Conservation (phyloP, 306 rosid genomes). For the Begonia masoniana region DNA sequence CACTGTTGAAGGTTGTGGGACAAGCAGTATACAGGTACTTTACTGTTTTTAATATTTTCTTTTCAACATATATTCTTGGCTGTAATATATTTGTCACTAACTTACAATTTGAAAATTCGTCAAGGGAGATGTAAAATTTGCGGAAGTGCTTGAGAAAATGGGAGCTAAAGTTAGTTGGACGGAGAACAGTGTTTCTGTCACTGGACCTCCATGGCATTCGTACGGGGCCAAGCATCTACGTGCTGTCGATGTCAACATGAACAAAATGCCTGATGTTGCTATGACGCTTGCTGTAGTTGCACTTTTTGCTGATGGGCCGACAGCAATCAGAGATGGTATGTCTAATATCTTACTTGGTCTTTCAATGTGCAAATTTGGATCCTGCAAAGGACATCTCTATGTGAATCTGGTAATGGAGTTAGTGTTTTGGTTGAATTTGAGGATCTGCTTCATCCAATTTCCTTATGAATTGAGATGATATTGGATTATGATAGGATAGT, state of each 20-base stretch:
- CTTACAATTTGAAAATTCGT: neutral
- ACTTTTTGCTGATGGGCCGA: constrained; percentile 77
- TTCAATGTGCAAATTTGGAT: too few species aligned
- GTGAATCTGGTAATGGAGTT: too few species aligned
- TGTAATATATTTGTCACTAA: too few species aligned
- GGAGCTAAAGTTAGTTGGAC: constrained; percentile 94
- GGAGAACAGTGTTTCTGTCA: constrained; percentile 78
- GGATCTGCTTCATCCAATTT: too few species aligned
- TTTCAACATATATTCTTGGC: too few species aligned
- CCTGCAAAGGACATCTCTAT: too few species aligned
- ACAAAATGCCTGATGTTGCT: constrained; percentile 99
- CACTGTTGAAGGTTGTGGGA: constrained; percentile 93
- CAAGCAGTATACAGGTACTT: constrained; percentile 91
- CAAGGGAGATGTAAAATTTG: constrained; percentile 94
- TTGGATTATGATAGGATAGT: too few species aligned
- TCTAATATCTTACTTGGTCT: constrained; percentile 1
- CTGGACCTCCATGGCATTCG: constrained; percentile 65
- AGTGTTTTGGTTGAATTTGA: too few species aligned
- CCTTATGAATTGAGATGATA: too few species aligned
- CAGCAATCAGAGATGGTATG: constrained; percentile 88
- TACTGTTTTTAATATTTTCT: neutral
- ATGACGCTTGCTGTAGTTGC: constrained; percentile 99
- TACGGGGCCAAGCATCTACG: constrained; percentile 45
- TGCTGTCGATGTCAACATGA: constrained; percentile 89
- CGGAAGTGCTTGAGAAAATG: constrained; percentile 96